Evolutionary conservation across 192 early-diverging fungal genomes (phyloP).

Genomic region (Backusella tarrabulga): DNA sequence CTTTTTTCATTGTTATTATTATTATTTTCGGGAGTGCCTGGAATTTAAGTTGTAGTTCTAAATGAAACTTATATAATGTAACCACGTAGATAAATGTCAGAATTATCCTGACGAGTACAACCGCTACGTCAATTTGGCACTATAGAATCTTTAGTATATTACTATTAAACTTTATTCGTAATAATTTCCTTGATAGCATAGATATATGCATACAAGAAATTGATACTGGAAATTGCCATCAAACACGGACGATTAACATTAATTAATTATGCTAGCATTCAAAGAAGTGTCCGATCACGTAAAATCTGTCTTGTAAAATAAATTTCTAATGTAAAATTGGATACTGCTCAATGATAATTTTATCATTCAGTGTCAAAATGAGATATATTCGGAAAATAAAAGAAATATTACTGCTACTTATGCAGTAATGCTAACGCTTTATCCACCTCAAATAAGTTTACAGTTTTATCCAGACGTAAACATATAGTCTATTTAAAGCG

Average conservation of each 20-base stretch:
- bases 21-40: neutral
- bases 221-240: no score
- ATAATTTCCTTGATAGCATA: neutral
- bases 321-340: neutral
- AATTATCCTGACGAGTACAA: neutral
- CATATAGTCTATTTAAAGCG: neutral
- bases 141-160: neutral
- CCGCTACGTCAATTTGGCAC: neutral
- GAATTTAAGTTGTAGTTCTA: conserved; percentile 3
- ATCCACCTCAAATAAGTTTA: neutral
- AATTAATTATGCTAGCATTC: neutral
- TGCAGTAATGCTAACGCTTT: neutral
- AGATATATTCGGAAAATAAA: conserved; percentile 4
- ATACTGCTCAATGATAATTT: neutral
- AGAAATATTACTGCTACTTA: neutral
- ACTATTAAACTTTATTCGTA: neutral
- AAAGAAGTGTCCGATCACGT: neutral
- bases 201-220: neutral
- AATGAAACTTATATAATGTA: neutral
- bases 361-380: neutral
- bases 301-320: neutral
- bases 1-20: neutral
- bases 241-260: no score
- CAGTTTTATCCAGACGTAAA: neutral
- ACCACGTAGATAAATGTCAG: neutral